Evolutionary conservation across 2,329 filamentous ascomycete genomes (phyloP).

Genomic region (Beauveria varroae): DNA sequence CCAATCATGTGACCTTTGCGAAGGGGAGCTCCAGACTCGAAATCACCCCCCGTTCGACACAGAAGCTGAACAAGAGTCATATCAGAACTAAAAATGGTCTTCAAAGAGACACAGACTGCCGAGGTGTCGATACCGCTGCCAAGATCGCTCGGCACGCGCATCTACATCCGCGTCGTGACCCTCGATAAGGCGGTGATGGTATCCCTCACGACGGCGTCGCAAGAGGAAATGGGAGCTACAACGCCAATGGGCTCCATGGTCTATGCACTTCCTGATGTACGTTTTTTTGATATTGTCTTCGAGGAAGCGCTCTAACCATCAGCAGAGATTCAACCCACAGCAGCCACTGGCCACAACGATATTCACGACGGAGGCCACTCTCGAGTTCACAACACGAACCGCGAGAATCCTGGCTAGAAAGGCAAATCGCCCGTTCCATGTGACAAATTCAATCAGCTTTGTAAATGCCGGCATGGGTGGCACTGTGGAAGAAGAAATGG

Average conservation of each 20-base stretch:
- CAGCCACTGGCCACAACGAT: constrained; percentile 72
- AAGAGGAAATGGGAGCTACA: constrained; percentile 41
- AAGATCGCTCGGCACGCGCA: constrained; percentile 50
- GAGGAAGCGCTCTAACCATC: background rate
- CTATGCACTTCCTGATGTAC: constrained; percentile 85
- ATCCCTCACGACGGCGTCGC: constrained; percentile 52
- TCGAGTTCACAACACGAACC: constrained; percentile 81
- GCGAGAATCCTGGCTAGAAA: constrained; percentile 76
- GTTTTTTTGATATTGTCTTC: no score
- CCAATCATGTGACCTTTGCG: constrained; percentile 9
- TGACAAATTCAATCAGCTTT: constrained; percentile 81
- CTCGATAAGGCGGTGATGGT: constrained; percentile 50
- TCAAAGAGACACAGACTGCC: constrained; percentile 15
- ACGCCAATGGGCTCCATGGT: constrained; percentile 79
- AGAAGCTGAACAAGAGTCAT: background rate
- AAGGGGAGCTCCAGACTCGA: background rate
- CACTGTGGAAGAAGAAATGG: constrained; percentile 89
- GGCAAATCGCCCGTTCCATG: constrained; percentile 71
- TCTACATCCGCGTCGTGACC: constrained; percentile 53
- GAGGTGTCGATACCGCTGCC: constrained; percentile 55
- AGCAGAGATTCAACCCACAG: constrained; percentile 42
- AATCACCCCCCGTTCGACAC: background rate
- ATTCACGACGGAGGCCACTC: constrained; percentile 64
- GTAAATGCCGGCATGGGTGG: constrained; percentile 66
- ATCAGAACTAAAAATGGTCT: constrained; percentile 17